Base-by-base conservation (phyloP, 306 rosid genomes). In the Acmispon strigosus region DNA sequence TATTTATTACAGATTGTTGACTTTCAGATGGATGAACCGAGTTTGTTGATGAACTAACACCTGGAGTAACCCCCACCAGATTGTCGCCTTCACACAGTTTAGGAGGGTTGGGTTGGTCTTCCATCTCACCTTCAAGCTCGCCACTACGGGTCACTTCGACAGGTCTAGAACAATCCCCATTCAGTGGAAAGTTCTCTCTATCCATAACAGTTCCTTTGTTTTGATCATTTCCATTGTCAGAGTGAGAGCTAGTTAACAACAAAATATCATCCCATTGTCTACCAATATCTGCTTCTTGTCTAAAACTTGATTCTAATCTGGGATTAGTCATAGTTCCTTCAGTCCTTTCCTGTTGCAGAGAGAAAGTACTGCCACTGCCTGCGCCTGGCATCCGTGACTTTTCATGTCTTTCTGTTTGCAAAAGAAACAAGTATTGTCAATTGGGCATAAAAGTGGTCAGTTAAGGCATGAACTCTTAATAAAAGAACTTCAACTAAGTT, bases 291-390 rank as follows among this genome's bases (percentile, higher is more conserved):
- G 56, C 66, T 17, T 19, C 74, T 63, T 57, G 83, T 20, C 44
- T 72, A 19, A 6, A 51, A 41, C 67, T 75, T 10, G 84, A 74
- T 22, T 24, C 79, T 54, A 82, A 47, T 63, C 79, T 51, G 27
- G 79, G 67, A 75, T 53, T 77, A 61, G 48, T 60, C 81, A 85
- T 73, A 81, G 82, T 88, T 84, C 82, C 87, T 62, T 79, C 69
- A 6, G 88, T 83, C 77, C 69, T 82, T 41, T 68, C 80, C 75
- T 29, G 85, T 22, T 79, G 69, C 4, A 24, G 36, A 79, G 81
- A 54, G 44, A 71, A 1, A 4, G 64, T 48, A 41, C 55, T 75
- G 58, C 71, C 24, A 22, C 24, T 22, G 24, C 24, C 73, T 5
- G 2, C 2, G 24, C 24, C 73, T 5, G 2, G 69, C 62, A 55